These are phyloP conservation scores for Prasinococcaceae sp. DNA, from an alignment of 139 green algal genomes.

Conservation along the genomic window DNA sequence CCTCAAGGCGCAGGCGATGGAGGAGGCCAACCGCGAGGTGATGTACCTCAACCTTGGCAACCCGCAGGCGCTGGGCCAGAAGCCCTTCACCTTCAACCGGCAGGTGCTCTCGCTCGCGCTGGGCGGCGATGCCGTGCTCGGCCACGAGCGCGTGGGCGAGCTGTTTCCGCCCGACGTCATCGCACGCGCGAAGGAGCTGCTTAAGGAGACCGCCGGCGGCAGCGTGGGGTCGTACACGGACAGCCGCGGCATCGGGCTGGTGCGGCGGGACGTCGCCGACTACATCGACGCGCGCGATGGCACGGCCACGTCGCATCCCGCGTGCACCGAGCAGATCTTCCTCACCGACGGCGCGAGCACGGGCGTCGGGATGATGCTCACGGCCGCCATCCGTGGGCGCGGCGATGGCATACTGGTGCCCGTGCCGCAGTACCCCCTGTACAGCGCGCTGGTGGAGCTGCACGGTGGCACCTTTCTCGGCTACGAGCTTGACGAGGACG, in stretches of 20 bases:
- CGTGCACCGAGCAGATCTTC: conserved; percentile 69
- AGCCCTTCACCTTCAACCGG: conserved; percentile 72
- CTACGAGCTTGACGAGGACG: conserved; percentile 77
- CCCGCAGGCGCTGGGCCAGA: conserved; percentile 74
- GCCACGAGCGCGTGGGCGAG: conserved; percentile 35
- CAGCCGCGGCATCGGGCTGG: no score
- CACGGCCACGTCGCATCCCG: no score
- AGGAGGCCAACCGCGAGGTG: no score
- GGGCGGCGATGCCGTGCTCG: no score
- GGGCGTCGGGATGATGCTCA: conserved; percentile 19
- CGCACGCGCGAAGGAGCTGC: conserved; percentile 47
- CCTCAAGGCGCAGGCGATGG: conserved; percentile 61
- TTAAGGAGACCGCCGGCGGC: conserved; percentile 47
- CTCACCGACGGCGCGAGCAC: conserved; percentile 60
- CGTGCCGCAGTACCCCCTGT: conserved; percentile 86
- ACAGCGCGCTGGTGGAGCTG: conserved; percentile 65
- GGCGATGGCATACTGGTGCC: conserved; percentile 22
- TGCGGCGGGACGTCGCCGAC: no score
- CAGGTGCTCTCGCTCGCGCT: no score
- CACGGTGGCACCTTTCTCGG: conserved; percentile 58
- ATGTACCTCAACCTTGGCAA: conserved; percentile 96
- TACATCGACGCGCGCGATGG: no score
- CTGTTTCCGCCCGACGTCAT: conserved; percentile 77
- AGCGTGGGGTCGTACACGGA: no score
- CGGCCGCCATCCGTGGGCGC: conserved; percentile 9